These are phyloP conservation scores for Pyrenophora tritici-repentis DNA, from an alignment of 2,329 filamentous ascomycete species.

Conservation along the genomic window DNA sequence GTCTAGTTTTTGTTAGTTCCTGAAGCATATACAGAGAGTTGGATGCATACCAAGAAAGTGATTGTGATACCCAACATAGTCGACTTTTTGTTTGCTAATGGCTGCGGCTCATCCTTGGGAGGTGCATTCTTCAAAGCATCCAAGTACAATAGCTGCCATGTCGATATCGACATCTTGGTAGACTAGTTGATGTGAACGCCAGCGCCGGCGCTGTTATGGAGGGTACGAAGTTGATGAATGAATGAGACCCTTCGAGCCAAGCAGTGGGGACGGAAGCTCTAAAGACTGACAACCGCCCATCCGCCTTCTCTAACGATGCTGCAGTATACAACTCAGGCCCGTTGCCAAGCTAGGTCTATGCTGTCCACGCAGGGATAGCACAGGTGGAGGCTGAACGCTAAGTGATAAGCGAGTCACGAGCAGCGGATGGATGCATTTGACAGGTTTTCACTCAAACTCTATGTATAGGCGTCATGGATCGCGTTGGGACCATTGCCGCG, in stretches of 20 bases:
- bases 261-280: conserved; percentile 4
- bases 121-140: conserved; percentile 31
- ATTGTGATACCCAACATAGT: conserved; percentile 35
- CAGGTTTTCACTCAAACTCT: conserved; percentile 8
- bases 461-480: background rate
- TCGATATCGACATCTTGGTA: conserved; percentile 23
- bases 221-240: conserved; percentile 3
- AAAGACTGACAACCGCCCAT: conserved; percentile 7
- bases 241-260: background rate
- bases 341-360: conserved; percentile 12
- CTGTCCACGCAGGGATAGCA: conserved; percentile 5
- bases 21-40: background rate
- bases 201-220: conserved; percentile 6
- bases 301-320: conserved; percentile 5
- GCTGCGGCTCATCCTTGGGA: conserved; percentile 33
- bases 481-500: background rate
- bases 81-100: conserved; percentile 30
- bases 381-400: conserved; percentile 8
- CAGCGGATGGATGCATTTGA: conserved; percentile 10
- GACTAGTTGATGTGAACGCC: conserved; percentile 4
- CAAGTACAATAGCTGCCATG: conserved; percentile 24
- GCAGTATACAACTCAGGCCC: conserved; percentile 5
- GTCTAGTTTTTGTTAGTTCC: conserved; percentile 24
- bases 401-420: conserved; percentile 1
- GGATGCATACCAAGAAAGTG: conserved; percentile 32